Conservation (phyloP, 345 rosid species). For the Salix exigua region DNA sequence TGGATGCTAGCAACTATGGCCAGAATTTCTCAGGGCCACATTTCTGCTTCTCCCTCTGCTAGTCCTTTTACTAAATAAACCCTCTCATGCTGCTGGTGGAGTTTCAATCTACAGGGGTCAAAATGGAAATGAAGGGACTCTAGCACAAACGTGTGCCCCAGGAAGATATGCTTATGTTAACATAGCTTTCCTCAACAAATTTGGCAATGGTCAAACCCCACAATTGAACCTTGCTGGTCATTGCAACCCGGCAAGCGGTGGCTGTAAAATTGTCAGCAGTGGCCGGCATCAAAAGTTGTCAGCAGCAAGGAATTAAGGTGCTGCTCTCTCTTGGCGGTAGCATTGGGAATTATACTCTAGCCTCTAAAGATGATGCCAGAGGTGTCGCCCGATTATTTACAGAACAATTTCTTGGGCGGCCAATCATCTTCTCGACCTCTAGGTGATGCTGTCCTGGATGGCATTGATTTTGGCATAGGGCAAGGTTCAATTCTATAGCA, state of each 20-base stretch:
- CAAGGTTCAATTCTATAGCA: conserved; percentile 30
- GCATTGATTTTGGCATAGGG: conserved; percentile 31
- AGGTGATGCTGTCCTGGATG: conserved; percentile 22
- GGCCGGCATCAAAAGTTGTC: conserved; percentile 22
- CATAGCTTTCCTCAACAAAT: conserved; percentile 33
- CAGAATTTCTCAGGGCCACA: background rate
- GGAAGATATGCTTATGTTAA: conserved; percentile 22
- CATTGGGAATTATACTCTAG: conserved; percentile 20
- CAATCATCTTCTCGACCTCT: conserved; percentile 25
- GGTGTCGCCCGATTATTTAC: conserved; percentile 21
- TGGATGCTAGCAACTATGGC: conserved; percentile 7
- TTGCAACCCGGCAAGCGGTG: conserved; percentile 22
- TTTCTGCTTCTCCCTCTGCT: conserved; percentile 10
- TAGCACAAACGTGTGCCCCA: conserved; percentile 25
- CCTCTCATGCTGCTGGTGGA: conserved; percentile 22
- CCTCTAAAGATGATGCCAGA: conserved; percentile 25
- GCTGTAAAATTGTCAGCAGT: conserved; percentile 13
- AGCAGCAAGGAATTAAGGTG: conserved; percentile 24
- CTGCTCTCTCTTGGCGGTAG: conserved; percentile 35
- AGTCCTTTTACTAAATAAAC: background rate
- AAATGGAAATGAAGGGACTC: conserved; percentile 34
- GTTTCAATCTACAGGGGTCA: conserved; percentile 37
- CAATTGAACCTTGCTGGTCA: conserved; percentile 31
- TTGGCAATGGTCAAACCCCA: conserved; percentile 27
- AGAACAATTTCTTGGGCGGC: conserved; percentile 30